Conservation (phyloP, 2,329 filamentous ascomycete species). For the Thermothelomyces thermophilus region DNA sequence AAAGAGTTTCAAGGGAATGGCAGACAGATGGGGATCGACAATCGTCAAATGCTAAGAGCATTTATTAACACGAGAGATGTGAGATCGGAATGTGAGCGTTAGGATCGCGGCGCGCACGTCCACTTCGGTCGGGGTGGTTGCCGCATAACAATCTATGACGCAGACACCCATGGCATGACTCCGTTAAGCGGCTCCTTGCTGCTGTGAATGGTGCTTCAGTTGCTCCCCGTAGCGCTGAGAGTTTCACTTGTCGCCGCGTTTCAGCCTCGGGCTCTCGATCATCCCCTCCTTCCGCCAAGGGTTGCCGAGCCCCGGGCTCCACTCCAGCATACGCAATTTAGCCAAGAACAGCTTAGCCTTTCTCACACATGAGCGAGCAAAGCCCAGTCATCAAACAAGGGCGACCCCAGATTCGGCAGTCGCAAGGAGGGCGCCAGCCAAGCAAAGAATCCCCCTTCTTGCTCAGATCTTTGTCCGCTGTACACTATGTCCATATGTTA, state of each 20-base stretch:
- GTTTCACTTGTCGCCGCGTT: constrained; percentile 3
- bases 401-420: too few species aligned
- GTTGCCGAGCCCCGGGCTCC: neutral
- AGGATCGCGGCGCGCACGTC: too few species aligned
- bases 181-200: neutral
- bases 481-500: too few species aligned
- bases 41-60: neutral
- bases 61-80: too few species aligned
- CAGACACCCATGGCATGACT: neutral
- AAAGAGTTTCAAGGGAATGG: too few species aligned
- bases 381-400: too few species aligned
- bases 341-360: neutral
- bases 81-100: too few species aligned
- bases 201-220: neutral
- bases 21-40: neutral
- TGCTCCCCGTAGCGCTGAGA: neutral
- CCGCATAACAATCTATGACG: neutral
- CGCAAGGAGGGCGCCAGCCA: too few species aligned
- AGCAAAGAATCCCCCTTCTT: neutral
- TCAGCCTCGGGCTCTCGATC: neutral
- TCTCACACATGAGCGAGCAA: too few species aligned
- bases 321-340: neutral
- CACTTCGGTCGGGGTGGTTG: neutral
- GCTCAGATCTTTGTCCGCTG: too few species aligned
- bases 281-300: neutral